phyloP scores from a whole-genome alignment of 805 yeast species.

The Saccharomycopsis olivae region DNA sequence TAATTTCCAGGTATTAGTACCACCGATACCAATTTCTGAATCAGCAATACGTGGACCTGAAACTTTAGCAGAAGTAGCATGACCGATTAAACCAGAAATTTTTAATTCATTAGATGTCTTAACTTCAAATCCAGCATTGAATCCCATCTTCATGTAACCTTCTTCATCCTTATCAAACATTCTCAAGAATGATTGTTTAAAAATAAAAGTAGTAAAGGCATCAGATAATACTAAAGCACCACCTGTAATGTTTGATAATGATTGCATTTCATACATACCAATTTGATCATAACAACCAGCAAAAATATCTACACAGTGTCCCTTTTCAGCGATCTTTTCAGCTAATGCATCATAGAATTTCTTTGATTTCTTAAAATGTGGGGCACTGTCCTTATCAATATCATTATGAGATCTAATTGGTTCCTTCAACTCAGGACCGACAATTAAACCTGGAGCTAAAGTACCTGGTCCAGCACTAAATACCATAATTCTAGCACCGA shows the following conservation, averaged over 20 bases:
- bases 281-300: conserved; percentile 96
- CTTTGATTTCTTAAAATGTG: conserved; percentile 77
- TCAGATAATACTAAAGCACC: conserved; percentile 83
- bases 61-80: conserved; percentile 65
- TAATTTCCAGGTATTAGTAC: conserved; percentile 81
- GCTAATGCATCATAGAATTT: conserved; percentile 73
- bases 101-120: conserved; percentile 81
- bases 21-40: conserved; percentile 89
- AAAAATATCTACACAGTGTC: conserved; percentile 80
- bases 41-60: conserved; percentile 71
- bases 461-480: conserved; percentile 96
- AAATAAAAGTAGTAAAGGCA: conserved; percentile 89
- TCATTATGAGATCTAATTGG: conserved; percentile 97
- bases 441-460: conserved; percentile 88
- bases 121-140: conserved; percentile 81
- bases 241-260: conserved; percentile 75
- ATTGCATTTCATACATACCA: conserved; percentile 90
- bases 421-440: conserved; percentile 82
- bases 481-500: conserved; percentile 81
- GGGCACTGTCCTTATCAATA: conserved; percentile 82
- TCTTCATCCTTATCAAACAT: conserved; percentile 80
- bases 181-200: conserved; percentile 84
- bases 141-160: conserved; percentile 80
- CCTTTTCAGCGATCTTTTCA: conserved; percentile 55
- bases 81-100: conserved; percentile 89